Evolutionary conservation across 2,329 filamentous ascomycete genomes (phyloP).

Genomic region (Pseudogymnoascus sp.): DNA sequence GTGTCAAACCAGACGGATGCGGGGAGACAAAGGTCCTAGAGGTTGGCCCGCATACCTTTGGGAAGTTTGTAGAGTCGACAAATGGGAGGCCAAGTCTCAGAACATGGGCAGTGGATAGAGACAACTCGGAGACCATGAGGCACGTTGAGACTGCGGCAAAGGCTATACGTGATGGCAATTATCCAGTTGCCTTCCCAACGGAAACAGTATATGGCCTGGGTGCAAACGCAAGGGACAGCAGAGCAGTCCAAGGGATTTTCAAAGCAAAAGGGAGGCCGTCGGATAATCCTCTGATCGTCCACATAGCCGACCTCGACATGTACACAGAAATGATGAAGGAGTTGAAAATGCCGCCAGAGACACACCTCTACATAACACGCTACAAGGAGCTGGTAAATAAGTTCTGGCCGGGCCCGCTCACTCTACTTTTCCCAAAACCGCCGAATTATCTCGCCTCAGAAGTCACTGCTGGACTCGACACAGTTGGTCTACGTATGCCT

Average conservation of each 20-base stretch:
- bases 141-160: conserved; percentile 45
- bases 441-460: conserved; percentile 68
- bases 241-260: conserved; percentile 86
- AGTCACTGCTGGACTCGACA: conserved; percentile 76
- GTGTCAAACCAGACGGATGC: background rate
- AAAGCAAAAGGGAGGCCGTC: conserved; percentile 80
- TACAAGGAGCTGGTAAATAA: conserved; percentile 70
- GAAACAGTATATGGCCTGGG: conserved; percentile 96
- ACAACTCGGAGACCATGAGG: background rate
- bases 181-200: conserved; percentile 89
- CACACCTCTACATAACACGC: conserved; percentile 18
- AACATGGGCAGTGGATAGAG: background rate
- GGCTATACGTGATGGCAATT: conserved; percentile 56
- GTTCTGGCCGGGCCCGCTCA: conserved; percentile 95
- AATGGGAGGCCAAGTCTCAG: background rate
- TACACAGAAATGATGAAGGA: conserved; percentile 40
- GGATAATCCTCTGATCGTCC: conserved; percentile 93
- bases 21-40: background rate
- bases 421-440: conserved; percentile 77
- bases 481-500: conserved; percentile 88
- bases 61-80: background rate
- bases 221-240: conserved; percentile 85
- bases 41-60: background rate
- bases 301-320: conserved; percentile 76
- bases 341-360: conserved; percentile 19